Conservation (phyloP, 2,329 filamentous ascomycete species). For the Hirsutella thompsonii region DNA sequence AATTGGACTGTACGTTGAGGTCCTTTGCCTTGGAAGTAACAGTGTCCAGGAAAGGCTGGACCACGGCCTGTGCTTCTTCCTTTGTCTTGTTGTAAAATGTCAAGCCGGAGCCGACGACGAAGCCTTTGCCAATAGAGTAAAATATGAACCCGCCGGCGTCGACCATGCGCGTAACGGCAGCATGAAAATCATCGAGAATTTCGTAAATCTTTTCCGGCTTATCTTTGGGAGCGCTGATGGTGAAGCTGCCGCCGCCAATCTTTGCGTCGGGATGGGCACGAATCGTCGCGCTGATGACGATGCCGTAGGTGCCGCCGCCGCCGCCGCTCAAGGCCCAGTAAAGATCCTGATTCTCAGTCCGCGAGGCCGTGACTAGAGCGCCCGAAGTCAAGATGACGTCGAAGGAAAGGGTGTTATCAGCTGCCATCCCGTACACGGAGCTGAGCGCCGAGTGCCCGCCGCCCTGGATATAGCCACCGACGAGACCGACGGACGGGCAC, state of each 20-base stretch:
- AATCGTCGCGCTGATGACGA: constrained; percentile 25
- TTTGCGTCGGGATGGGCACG: constrained; percentile 17
- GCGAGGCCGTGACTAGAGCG: constrained; percentile 30
- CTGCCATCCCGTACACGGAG: constrained; percentile 39
- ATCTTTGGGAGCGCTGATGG: neutral
- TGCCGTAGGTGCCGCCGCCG: constrained; percentile 34
- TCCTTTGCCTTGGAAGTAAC: constrained; percentile 3
- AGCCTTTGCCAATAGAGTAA: constrained; percentile 28
- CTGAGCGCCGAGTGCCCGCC: constrained; percentile 43
- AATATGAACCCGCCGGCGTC: constrained; percentile 34
- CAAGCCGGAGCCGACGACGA: constrained; percentile 29
- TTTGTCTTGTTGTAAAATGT: constrained; percentile 30
- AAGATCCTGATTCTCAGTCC: constrained; percentile 29
- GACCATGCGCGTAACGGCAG: constrained; percentile 21
- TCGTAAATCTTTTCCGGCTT: neutral
- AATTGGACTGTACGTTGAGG: constrained; percentile 7
- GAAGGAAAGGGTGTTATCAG: constrained; percentile 42
- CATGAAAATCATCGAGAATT: constrained; percentile 7
- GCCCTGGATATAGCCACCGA: constrained; percentile 49
- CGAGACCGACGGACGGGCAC: constrained; percentile 41
- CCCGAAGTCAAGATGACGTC: constrained; percentile 40
- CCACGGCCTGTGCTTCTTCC: constrained; percentile 20
- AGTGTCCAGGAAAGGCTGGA: constrained; percentile 9
- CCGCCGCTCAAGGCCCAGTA: constrained; percentile 49
- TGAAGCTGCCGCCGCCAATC: constrained; percentile 16